A percentile compares a stretch with the other conserved stretches of the same genome.
phyloP scores from a whole-genome alignment of 345 rosid species.

The Populus davidiana region DNA sequence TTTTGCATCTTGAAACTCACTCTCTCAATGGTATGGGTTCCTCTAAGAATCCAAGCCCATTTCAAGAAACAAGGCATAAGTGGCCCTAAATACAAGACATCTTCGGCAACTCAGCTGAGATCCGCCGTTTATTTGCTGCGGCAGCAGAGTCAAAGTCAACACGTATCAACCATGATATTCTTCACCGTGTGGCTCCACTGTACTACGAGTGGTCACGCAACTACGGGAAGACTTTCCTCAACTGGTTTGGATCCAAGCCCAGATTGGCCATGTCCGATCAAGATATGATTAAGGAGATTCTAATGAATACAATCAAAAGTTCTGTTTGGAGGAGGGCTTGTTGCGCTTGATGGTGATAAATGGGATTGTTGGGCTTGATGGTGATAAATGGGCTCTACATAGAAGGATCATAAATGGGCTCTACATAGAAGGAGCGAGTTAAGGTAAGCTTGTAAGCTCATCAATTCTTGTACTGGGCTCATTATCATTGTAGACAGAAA shows the following conservation, averaged over 20 bases:
- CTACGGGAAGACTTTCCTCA: constrained; percentile 60
- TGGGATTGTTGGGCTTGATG: constrained; percentile 62
- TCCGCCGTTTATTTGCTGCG: constrained; percentile 31
- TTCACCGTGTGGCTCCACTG: constrained; percentile 52
- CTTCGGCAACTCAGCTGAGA: constrained; percentile 60
- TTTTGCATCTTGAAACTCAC: constrained; percentile 34
- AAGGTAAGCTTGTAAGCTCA: constrained; percentile 39
- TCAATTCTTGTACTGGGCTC: not conserved
- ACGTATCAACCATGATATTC: constrained; percentile 34
- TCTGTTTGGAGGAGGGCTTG: constrained; percentile 50
- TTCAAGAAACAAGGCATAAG: constrained; percentile 47
- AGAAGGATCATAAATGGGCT: constrained; percentile 67
- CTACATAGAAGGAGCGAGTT: constrained; percentile 61
- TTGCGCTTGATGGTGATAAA: too few relatives aligned
- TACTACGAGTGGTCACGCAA: constrained; percentile 53
- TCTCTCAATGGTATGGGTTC: constrained; percentile 45
- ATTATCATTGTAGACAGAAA: not conserved
- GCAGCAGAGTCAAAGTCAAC: constrained; percentile 48
- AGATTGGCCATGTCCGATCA: constrained; percentile 64
- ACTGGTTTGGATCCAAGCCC: constrained; percentile 75
- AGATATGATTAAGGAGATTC: constrained; percentile 56
- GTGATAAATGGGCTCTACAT: constrained; percentile 69
- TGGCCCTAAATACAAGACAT: constrained; percentile 60
- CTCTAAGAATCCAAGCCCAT: constrained; percentile 51
- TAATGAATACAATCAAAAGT: constrained; percentile 43